Conservation (phyloP, 139 green algal species). For the Picochlorum costavermella region DNA sequence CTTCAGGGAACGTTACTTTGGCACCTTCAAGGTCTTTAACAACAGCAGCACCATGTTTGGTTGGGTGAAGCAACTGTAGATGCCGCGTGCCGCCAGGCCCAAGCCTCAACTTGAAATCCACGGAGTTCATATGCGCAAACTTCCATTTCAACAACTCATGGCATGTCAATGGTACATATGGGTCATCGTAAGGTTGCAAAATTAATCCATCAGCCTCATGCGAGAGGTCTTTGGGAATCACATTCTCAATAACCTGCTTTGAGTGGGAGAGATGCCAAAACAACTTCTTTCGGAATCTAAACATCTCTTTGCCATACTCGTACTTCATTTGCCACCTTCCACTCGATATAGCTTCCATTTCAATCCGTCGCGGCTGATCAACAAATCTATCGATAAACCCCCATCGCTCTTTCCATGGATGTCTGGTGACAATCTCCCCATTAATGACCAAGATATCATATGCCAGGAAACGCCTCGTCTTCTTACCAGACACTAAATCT, state of each 20-base stretch:
- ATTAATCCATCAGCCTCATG: conserved; percentile 96
- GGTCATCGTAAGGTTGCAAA: conserved; percentile 60
- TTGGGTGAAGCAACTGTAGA: conserved; percentile 21
- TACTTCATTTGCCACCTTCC: conserved; percentile 13
- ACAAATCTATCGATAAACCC: conserved; percentile 38
- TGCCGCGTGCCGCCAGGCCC: background rate
- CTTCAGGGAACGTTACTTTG: conserved; percentile 25
- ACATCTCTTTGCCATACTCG: conserved; percentile 47
- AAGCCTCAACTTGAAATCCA: conserved; percentile 77
- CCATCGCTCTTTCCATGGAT: conserved; percentile 50
- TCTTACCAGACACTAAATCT: conserved; percentile 31
- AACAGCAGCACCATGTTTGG: background rate
- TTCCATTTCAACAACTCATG: conserved; percentile 96
- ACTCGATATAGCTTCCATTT: conserved; percentile 37
- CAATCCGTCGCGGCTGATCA: conserved; percentile 37
- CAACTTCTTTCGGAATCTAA: conserved; percentile 73
- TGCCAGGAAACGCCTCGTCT: conserved; percentile 59
- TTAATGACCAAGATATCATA: conserved; percentile 85
- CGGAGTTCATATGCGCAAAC: conserved; percentile 88
- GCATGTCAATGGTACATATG: conserved; percentile 73
- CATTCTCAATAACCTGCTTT: conserved; percentile 50
- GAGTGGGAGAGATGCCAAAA: conserved; percentile 69
- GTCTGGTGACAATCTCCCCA: conserved; percentile 28
- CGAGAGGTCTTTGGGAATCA: conserved; percentile 61
- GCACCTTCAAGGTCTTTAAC: conserved; percentile 17